These are phyloP conservation scores for Podaxis sp. DNA, from an alignment of 768 basidiomycete species.

Conservation along the genomic window DNA sequence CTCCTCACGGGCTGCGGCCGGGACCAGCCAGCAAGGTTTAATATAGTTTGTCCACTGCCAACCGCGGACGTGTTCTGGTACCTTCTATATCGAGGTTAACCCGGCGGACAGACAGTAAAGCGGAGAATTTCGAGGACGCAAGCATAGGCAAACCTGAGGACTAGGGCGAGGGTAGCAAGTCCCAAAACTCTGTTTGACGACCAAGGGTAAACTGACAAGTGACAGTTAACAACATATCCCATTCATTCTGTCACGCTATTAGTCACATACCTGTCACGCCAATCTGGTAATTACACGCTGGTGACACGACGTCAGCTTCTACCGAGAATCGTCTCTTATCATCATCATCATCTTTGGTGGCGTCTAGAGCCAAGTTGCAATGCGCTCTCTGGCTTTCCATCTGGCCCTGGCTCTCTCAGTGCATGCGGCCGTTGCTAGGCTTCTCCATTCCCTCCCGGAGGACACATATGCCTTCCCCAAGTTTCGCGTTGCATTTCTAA, in stretches of 20 bases:
- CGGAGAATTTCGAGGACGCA: constrained; percentile 5
- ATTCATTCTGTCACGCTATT: constrained; percentile 2
- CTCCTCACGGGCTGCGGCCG: constrained; percentile 7
- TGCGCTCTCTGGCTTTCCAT: constrained; percentile 26
- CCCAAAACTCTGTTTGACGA: constrained; percentile 9
- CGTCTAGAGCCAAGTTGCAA: constrained; percentile 23
- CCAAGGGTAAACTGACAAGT: neutral
- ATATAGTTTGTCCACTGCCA: constrained; percentile 8
- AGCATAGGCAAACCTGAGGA: constrained; percentile 12
- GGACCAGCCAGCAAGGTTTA: constrained; percentile 16
- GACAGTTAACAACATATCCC: neutral
- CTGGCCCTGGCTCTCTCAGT: constrained; percentile 28
- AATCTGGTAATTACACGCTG: neutral
- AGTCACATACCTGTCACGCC: constrained; percentile 6
- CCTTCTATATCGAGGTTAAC: constrained; percentile 10
- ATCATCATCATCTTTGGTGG: constrained; percentile 9
- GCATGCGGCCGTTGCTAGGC: constrained; percentile 33
- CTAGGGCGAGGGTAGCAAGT: neutral
- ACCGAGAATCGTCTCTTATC: neutral
- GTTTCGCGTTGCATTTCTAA: constrained; percentile 76
- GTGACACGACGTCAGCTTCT: constrained; percentile 13
- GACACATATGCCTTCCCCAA: constrained; percentile 84
- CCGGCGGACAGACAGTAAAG: constrained; percentile 1
- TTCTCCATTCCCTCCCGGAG: constrained; percentile 75
- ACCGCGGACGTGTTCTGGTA: neutral